Percentiles rank a stretch among this genome's conserved stretches.
These are phyloP conservation scores for Phialophora verrucosa DNA, from an alignment of 2,329 filamentous ascomycete species.

Conservation along the genomic window DNA sequence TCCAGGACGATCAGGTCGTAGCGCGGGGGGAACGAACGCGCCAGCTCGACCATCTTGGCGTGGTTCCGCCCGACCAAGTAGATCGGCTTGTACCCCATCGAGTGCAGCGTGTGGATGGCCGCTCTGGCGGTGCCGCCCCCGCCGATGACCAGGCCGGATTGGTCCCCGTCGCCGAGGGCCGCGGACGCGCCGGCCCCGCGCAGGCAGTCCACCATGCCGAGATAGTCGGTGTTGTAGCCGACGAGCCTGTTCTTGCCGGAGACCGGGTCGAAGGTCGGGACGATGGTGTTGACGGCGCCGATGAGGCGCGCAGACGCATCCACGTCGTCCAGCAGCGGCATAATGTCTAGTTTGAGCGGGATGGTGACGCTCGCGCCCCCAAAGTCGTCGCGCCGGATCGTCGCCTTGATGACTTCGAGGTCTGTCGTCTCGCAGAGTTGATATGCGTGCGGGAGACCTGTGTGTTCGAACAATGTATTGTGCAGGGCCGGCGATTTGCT, in stretches of 20 bases:
- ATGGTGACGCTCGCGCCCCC: constrained; percentile 96
- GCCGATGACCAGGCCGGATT: constrained; percentile 80
- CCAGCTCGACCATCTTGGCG: constrained; percentile 70
- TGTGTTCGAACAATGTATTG: constrained; percentile 77
- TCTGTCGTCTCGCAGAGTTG: constrained; percentile 73
- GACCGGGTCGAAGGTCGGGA: constrained; percentile 58
- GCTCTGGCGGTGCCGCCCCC: constrained; percentile 91
- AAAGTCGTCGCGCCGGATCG: constrained; percentile 75
- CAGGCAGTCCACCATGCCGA: constrained; percentile 84
- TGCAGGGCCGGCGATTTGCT: constrained; percentile 89
- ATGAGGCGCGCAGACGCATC: constrained; percentile 80
- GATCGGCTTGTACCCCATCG: constrained; percentile 82
- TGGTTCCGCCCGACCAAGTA: constrained; percentile 82
- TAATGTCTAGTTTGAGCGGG: constrained; percentile 88
- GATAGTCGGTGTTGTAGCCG: constrained; percentile 96
- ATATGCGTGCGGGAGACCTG: constrained; percentile 87
- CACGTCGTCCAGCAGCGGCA: constrained; percentile 78
- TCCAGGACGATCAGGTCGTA: constrained; percentile 74
- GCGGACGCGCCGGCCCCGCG: constrained; percentile 67
- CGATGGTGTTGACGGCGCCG: constrained; percentile 92
- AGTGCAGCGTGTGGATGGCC: constrained; percentile 84
- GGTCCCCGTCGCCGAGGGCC: constrained; percentile 45
- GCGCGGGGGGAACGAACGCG: constrained; percentile 71
- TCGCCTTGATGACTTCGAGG: constrained; percentile 63
- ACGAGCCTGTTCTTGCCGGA: constrained; percentile 61